Evolutionary conservation across 345 rosid genomes (phyloP), one percentile per base, ranked within the genome.

Genomic region (Citrus sinensis): DNA sequence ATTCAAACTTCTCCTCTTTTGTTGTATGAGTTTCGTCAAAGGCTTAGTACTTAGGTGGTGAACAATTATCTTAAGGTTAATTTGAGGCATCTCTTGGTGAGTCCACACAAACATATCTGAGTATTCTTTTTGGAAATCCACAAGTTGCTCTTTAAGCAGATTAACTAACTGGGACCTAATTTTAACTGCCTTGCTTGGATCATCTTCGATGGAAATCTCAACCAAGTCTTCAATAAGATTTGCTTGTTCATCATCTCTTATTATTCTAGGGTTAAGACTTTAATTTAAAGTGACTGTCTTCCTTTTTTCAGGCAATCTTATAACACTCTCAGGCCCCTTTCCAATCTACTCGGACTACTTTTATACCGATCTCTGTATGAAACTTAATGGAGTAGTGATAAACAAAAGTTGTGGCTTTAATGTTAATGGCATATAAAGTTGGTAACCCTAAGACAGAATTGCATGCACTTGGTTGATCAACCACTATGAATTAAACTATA

Each of bases 331-430:
- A 4, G 1, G 11, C 63, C 11, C 22, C 0, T n/a, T 25, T n/a
- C 4, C 24, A 1, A n/a, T n/a, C 1, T 7, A 3, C 30, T 7
- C 25, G 0, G 0, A 24, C 5, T 7, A n/a, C 14, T 10, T 2
- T 2, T 22, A 59, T n/a, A 0, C 5, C 11, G 0, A 9, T 27
- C 9, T 59, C 0, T 7, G 7, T 59, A 46, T 1, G 5, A 46
- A 13, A 46, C 51, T 46, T 46, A 0, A 42, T 42, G 10, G 5
- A 11, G 16, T 2, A 25, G 30, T 6, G 1, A 59, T 59, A n/a
- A 2, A 59, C 3, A 22, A 3, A n/a, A 59, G 30, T 2, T 9
- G 30, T 59, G 11, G 13, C 14, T 9, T 46, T 46, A 46, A 9
- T 22, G 1, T 46, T 46, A 46, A 24, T 8, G 1, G 13, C 9